Conservation (phyloP, 1,139 yeast genomes). For the Suhomyces panamericanus region DNA sequence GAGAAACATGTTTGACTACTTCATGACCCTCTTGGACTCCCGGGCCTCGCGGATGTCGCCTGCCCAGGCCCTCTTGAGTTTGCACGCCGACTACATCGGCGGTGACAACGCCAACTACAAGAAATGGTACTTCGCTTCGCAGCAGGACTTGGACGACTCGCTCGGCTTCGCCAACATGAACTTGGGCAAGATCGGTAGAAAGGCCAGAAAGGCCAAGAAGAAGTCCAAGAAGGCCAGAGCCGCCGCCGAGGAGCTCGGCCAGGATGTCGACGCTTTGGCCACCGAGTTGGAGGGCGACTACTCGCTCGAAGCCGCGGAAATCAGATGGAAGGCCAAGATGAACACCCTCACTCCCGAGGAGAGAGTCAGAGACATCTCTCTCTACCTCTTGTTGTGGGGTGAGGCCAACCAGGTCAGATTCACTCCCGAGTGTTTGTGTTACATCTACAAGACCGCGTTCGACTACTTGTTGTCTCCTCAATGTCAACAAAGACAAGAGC, state of each 20-base stretch:
- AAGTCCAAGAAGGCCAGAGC: conserved; percentile 64
- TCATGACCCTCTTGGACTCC: conserved; percentile 91
- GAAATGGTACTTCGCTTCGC: conserved; percentile 32
- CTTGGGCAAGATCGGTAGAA: conserved; percentile 65
- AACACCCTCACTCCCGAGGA: conserved; percentile 56
- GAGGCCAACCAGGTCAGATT: conserved; percentile 98
- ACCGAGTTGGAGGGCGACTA: conserved; percentile 88
- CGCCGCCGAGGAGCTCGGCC: conserved; percentile 52
- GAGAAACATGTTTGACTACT: conserved; percentile 96
- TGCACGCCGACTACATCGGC: conserved; percentile 88
- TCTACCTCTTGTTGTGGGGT: conserved; percentile 94
- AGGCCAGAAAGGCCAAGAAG: conserved; percentile 54
- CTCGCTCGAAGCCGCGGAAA: conserved; percentile 53
- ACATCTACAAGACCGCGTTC: conserved; percentile 87
- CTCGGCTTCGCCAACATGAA: conserved; percentile 59
- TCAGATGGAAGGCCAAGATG: conserved; percentile 54
- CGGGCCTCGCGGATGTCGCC: conserved; percentile 97
- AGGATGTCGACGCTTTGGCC: conserved; percentile 54
- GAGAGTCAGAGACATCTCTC: conserved; percentile 86
- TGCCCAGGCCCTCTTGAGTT: conserved; percentile 83
- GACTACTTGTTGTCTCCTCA: conserved; percentile 87
- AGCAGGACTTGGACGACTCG: conserved; percentile 32
- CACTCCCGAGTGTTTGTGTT: conserved; percentile 90
- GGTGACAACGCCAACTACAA: conserved; percentile 33
- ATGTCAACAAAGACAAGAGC: conserved; percentile 87